Evolutionary conservation across 2,329 filamentous ascomycete species (phyloP), one percentile per base, ranked within the genome.

Genomic region (Polytolypa hystricis): DNA sequence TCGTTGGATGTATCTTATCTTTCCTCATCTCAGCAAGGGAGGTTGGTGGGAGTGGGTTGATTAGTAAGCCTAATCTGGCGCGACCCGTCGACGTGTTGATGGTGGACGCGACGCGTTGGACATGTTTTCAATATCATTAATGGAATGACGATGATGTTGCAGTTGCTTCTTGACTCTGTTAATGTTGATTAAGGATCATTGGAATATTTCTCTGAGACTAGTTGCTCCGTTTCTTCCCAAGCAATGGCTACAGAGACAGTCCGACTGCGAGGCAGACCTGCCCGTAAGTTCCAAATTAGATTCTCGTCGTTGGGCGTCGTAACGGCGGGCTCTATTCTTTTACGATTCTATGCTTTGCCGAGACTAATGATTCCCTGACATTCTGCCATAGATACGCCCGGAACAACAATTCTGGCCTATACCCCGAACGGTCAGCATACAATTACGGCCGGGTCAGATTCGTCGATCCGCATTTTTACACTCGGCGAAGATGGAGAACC

Each of bases 401-500:
- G 93, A 45, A 76, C 78, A 39, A 96, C 93, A 2, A 86, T 79
- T 49, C 78, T 93, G 47, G 75, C 82, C 45, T 96, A 96, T 62
- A 95, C 87, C 1, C 84, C 85, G 5, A 79, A 93, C 58, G 91
- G 93, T 43, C 74, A 73, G 48, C 84, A 82, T 50, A 71, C 98
- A 40, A 77, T 96, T 47, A 96, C 91, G 8, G 87, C 86, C 42
- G 91, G 91, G 45, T 81, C 84, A 41, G 94, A 96, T 65, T 93
- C 93, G 53, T 85, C 84, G 5, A 86, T 94, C 52, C 83, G 93
- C 33, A 75, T 96, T 33, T 98, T 93, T 66, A 84, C 81, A 47
- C 91, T 87, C 10, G 85, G 84, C 42, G 91, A 82, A 26, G 83
- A 93, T 63, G 87, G 86, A 49, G 91, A 98, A 57, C 91, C 93